Evolutionary conservation across 495 filamentous ascomycete species (phyloP), one percentile per base, ranked within the genome.

Genomic region (Polyplosphaeria fusca): DNA sequence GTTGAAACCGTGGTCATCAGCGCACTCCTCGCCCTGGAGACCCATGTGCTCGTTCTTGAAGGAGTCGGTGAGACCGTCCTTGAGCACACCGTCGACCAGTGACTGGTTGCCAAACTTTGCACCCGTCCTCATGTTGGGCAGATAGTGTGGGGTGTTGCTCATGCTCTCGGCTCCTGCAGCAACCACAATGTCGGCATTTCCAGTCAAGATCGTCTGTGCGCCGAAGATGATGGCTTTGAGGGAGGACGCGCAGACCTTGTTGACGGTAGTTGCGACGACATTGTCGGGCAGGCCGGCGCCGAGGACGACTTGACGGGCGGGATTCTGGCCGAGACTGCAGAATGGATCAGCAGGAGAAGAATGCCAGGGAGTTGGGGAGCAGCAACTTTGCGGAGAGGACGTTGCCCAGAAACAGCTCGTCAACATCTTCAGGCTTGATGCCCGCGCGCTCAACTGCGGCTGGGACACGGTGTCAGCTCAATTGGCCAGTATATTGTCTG

Each of bases 381-480:
- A 22, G 68, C 79, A 64, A 96, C 91, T 90, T 90, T 66, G 92
- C 93, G 40, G 91, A 94, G 63, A 98, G 81, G 48, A 98, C 93
- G 79, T 98, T 98, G 67, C 93, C 93, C 66, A 95, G 93, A 79
- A 93, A 94, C 67, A 97, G 88, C 68, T 98, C 93, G 68, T 97
- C 82, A 20, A 98, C 89, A 69, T 93, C 79, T 55, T 86, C 79
- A 41, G 89, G 77, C 70, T 92, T 87, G 74, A 98, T 81, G 60
- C 85, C 83, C 53, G 92, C 89, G 62, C 87, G 85, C 70, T 89
- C 84, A 61, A 98, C 76, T 55, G 91, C 91, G 70, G 88, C 89
- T 92, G 59, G 60, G 38, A 13, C 22, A 48, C 0, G 32, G 23
- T 3, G 37, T 64, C 39, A 63, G 54, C 22, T 35, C 46, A 56